phyloP scores from a whole-genome alignment of 2,329 filamentous ascomycete species.

The Fusarium austroafricanum region DNA sequence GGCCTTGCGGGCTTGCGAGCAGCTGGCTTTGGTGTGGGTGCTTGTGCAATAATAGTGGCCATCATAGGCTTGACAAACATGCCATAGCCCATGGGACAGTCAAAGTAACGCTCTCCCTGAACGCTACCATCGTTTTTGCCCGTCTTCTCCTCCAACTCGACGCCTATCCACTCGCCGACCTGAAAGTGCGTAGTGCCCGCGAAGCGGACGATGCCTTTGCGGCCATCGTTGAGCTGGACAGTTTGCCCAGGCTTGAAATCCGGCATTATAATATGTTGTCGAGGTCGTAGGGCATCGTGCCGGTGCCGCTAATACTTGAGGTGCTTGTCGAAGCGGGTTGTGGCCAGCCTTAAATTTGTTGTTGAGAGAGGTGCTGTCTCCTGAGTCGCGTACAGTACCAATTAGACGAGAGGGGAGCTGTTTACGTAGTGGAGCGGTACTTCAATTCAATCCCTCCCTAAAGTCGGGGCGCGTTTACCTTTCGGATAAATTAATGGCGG shows the following conservation, averaged over 20 bases:
- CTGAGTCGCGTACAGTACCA: slow-evolving; percentile 39
- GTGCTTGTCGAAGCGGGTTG: neutral
- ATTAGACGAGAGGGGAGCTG: slow-evolving; percentile 34
- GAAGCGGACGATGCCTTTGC: slow-evolving; percentile 82
- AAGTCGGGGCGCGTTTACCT: slow-evolving; percentile 39
- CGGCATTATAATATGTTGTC: slow-evolving; percentile 55
- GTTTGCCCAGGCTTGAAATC: slow-evolving; percentile 75
- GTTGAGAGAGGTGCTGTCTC: slow-evolving; percentile 21
- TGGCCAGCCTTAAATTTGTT: slow-evolving; percentile 9
- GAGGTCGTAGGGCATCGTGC: slow-evolving; percentile 50
- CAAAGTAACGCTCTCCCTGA: slow-evolving; percentile 87
- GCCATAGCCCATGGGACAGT: slow-evolving; percentile 78
- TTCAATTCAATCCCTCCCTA: slow-evolving; percentile 19
- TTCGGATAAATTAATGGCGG: slow-evolving; percentile 48
- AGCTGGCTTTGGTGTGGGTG: slow-evolving; percentile 53
- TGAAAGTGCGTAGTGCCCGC: slow-evolving; percentile 84
- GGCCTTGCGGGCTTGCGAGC: slow-evolving; percentile 59
- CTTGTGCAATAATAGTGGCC: slow-evolving; percentile 68
- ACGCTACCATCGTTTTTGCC: slow-evolving; percentile 97
- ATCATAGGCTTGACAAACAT: slow-evolving; percentile 88
- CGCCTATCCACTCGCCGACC: slow-evolving; percentile 85
- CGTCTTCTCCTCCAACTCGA: slow-evolving; percentile 83
- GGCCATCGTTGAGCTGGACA: slow-evolving; percentile 82
- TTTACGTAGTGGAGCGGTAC: slow-evolving; percentile 23
- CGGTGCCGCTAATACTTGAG: slow-evolving; percentile 19